Base-by-base conservation (phyloP, 192 early-diverging fungal species). In the Lobosporangium transversale region DNA sequence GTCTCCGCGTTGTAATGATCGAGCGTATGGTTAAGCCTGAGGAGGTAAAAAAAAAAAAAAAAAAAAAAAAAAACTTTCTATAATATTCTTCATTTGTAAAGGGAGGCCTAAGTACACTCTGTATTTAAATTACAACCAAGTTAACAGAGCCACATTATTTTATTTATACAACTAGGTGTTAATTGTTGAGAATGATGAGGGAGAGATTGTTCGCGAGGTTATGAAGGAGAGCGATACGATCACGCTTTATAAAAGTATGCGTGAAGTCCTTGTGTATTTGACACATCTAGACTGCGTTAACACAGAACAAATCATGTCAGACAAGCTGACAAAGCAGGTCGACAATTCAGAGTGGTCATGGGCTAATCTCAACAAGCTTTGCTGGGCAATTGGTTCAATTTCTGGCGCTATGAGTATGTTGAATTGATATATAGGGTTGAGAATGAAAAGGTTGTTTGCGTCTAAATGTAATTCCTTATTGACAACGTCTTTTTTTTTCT, bases 361-460 rank as follows among this genome's bases (percentile, higher is more conserved):
- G 97, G 87, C 88, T 58, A 98, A 98, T 76, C 85, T 99, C 21
- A 98, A 98, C 87, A 95, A 94, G 81, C 88, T 99, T 27, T 98
- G 97, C 81, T 99, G 97, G 97, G 96, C 98, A 29, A 96, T 99
- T 76, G 98, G 98, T 40, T 98, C 98, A 8, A 98, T 99, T 59
- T 94, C 92, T 31, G 96, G 96, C 36, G 94, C 97, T 27, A 97
- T 99, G 94, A 85, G 79, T 81, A 81, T 47, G 66, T 63, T n/a
- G n/a, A n/a, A n/a, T n/a, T n/a, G n/a, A n/a, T n/a, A n/a, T n/a
- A n/a, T n/a, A n/a, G n/a, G n/a, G n/a, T n/a, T n/a, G n/a, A n/a
- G n/a, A n/a, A n/a, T n/a, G n/a, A n/a, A n/a, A n/a, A n/a, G n/a
- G n/a, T n/a, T n/a, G n/a, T n/a, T n/a, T n/a, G n/a, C n/a, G n/a